Percentiles rank a stretch among this genome's conserved stretches.
These are phyloP conservation scores for Neurospora tetraspora DNA, from an alignment of 495 filamentous ascomycete species.

Conservation along the genomic window DNA sequence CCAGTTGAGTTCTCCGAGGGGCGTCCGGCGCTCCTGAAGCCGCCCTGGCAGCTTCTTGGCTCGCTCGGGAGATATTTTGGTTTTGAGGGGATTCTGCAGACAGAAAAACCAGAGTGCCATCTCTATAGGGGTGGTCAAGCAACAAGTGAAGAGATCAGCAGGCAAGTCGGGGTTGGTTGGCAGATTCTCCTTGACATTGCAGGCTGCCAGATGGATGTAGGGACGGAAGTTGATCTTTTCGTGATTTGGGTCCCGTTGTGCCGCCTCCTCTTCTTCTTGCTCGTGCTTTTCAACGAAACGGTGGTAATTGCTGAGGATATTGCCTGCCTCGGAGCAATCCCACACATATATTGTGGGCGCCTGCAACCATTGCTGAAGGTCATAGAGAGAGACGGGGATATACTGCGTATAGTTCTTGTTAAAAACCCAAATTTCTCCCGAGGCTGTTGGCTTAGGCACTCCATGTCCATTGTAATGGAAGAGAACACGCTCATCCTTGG, in stretches of 20 bases:
- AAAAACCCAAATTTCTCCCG: slow-evolving; percentile 98
- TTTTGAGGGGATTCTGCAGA: slow-evolving; percentile 78
- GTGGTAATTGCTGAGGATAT: slow-evolving; percentile 90
- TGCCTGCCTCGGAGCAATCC: slow-evolving; percentile 92
- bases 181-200: slow-evolving; percentile 76
- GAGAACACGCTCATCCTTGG: slow-evolving; percentile 88
- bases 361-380: slow-evolving; percentile 91
- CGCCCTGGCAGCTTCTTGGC: slow-evolving; percentile 74
- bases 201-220: slow-evolving; percentile 87
- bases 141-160: slow-evolving; percentile 92
- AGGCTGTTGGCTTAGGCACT: slow-evolving; percentile 91
- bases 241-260: slow-evolving; percentile 61
- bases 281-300: slow-evolving; percentile 91
- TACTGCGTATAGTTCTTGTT: slow-evolving; percentile 99
- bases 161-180: slow-evolving; percentile 95
- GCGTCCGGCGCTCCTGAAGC: slow-evolving; percentile 86
- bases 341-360: slow-evolving; percentile 95
- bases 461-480: slow-evolving; percentile 99
- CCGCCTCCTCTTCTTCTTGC: slow-evolving; percentile 64
- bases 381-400: slow-evolving; percentile 92
- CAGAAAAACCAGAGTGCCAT: slow-evolving; percentile 94
- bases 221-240: slow-evolving; percentile 53
- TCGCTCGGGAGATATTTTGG: slow-evolving; percentile 62
- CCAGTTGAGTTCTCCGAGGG: slow-evolving; percentile 95
- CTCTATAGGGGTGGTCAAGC: slow-evolving; percentile 91